Base-by-base conservation (phyloP, 208 protist species). In the Crithidia expoeki region DNA sequence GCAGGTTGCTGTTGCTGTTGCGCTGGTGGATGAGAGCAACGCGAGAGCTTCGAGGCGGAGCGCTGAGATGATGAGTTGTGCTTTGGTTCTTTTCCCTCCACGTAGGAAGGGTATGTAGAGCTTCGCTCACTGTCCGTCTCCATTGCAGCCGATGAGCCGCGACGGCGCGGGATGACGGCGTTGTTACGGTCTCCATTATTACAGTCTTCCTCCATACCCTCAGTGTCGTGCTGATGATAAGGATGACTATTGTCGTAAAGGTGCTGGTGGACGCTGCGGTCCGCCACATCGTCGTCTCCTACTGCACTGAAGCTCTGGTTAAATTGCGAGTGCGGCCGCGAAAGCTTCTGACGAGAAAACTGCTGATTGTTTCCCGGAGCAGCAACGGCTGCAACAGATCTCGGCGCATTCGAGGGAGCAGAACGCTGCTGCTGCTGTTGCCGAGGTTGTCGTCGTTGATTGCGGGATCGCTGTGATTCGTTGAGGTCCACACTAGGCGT, bases 1-100 rank as follows among this genome's bases (percentile, higher is more conserved):
- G n/a, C n/a, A n/a, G 57, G 32, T 52, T 74, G 47, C 52, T 66
- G 38, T 3, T 57, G 59, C 58, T 52, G 51, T 14, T 63, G 57
- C 10, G 7, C 4, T 16, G 34, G 38, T n/a, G 57, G 38, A 21
- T 30, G 57, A 19, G 57, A 49, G 38, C 38, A 17, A 28, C 32
- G 0, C 12, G 57, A 50, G 32, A n/a, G 55, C 34, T 42, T 32
- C 32, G 55, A 55, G 14, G 32, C 32, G 50, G 50, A 7, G 9
- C 33, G 34, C 32, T 44, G 53, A 30, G 30, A 44, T 19, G 17
- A n/a, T 11, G 9, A 10, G 10, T 49, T 14, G 3, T 4, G 36
- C n/a, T 32, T 2, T 27, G 7, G 7, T 23, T 73, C 36, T 11
- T 16, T 42, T n/a, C n/a, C n/a, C n/a, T n/a, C n/a, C 32, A 34